Evolutionary conservation across 1,284 basidiomycete species (phyloP).

Genomic region (Blastosporella zonata): DNA sequence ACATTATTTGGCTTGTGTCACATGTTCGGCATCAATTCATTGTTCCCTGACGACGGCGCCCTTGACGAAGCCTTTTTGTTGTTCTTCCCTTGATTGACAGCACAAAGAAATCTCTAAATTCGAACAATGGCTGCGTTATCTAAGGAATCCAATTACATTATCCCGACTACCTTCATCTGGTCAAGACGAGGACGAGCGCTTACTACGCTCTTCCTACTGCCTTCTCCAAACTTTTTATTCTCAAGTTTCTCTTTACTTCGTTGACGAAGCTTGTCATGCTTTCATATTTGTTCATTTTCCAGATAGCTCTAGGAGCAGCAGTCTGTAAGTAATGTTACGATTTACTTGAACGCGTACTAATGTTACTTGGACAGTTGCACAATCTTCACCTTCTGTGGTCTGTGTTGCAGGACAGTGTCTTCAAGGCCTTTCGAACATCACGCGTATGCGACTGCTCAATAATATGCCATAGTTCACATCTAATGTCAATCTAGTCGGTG

Average conservation of each 20-base stretch:
- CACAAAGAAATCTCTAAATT: conserved; percentile 10
- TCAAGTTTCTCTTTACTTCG: conserved; percentile 17
- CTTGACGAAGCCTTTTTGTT: neutral
- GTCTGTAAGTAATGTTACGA: conserved; percentile 36
- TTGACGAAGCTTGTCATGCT: conserved; percentile 36
- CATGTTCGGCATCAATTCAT: neutral
- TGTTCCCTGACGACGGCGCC: conserved; percentile 1
- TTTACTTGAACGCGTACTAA: neutral
- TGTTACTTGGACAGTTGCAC: conserved; percentile 43
- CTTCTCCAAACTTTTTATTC: neutral
- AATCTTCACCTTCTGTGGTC: conserved; percentile 55
- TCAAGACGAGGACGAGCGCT: conserved; percentile 5
- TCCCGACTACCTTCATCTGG: conserved; percentile 3
- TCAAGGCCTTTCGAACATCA: conserved; percentile 67
- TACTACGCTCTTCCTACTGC: conserved; percentile 8
- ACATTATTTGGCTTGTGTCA: conserved; percentile 2
- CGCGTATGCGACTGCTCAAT: conserved; percentile 44
- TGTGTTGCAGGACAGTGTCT: conserved; percentile 83
- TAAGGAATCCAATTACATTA: conserved; percentile 13
- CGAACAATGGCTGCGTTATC: conserved; percentile 18
- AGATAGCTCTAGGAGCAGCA: conserved; percentile 41
- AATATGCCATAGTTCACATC: neutral
- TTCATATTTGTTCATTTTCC: conserved; percentile 39
- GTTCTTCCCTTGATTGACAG: conserved; percentile 5
- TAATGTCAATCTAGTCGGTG: conserved; percentile 51